phyloP scores from a whole-genome alignment of 2,329 filamentous ascomycete species.

The Passalora sequoiae region DNA sequence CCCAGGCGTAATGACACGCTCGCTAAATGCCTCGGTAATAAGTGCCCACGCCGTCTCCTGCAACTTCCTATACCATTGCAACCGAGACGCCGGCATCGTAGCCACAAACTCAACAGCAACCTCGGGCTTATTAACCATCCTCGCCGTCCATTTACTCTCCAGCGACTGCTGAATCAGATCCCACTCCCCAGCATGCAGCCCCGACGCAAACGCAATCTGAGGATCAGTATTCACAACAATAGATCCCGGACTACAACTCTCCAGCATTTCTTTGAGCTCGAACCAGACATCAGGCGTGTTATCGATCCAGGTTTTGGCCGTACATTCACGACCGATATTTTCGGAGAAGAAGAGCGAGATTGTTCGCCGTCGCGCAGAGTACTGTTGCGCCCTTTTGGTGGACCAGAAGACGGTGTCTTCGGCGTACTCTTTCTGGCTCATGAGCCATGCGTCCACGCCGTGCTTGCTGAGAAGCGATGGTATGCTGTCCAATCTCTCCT shows the following conservation, averaged over 20 bases:
- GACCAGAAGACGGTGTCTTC: constrained; percentile 25
- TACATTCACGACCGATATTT: not conserved
- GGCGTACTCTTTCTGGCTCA: constrained; percentile 21
- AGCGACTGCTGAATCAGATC: constrained; percentile 4
- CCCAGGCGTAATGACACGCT: constrained; percentile 14
- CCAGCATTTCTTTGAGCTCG: constrained; percentile 9
- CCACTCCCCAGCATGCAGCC: constrained; percentile 17
- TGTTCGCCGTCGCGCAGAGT: constrained; percentile 20
- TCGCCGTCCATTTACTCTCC: constrained; percentile 8
- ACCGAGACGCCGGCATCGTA: constrained; percentile 14
- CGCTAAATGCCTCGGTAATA: constrained; percentile 18
- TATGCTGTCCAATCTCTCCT: constrained; percentile 16
- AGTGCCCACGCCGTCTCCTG: constrained; percentile 21
- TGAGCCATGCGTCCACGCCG: constrained; percentile 22
- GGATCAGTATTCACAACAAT: constrained; percentile 17
- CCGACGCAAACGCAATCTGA: constrained; percentile 20
- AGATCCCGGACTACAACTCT: constrained; percentile 10
- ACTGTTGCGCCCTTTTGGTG: constrained; percentile 19
- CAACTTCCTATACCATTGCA: constrained; percentile 18
- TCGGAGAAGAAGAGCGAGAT: constrained; percentile 18
- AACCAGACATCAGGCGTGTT: constrained; percentile 16
- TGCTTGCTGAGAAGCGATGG: constrained; percentile 16
- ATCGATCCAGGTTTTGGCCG: constrained; percentile 18
- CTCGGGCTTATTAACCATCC: constrained; percentile 13
- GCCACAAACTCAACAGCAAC: constrained; percentile 22